Evolutionary conservation across 2,329 filamentous ascomycete species (phyloP).

Genomic region (Neopestalotiopsis sp.): DNA sequence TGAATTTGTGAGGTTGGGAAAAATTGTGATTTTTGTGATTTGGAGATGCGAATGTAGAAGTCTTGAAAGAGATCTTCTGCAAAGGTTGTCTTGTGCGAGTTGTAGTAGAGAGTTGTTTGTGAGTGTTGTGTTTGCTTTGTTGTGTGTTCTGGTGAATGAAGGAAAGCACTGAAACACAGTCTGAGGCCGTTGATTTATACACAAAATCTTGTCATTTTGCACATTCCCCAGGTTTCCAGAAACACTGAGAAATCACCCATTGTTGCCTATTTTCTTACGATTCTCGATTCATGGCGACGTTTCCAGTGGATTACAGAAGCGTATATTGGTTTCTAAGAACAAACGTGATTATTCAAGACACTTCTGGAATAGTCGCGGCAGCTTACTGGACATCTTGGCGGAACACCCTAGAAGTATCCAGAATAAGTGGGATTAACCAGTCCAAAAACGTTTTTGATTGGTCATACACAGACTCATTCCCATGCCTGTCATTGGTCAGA

Average conservation of each 20-base stretch:
- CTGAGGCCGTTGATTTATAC: slow-evolving; percentile 36
- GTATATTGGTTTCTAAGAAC: not conserved
- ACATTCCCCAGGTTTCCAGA: slow-evolving; percentile 36
- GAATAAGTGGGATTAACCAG: not conserved
- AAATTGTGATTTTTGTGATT: slow-evolving; percentile 18
- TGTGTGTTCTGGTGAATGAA: slow-evolving; percentile 35
- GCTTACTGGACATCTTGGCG: not conserved
- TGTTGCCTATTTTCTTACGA: slow-evolving; percentile 16
- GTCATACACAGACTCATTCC: not conserved
- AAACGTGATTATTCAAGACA: slow-evolving; percentile 11
- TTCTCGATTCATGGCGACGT: slow-evolving; percentile 34
- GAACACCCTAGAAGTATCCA: slow-evolving; percentile 10
- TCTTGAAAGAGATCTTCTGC: not conserved
- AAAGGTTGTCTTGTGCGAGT: not conserved
- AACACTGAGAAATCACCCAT: slow-evolving; percentile 22
- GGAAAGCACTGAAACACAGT: slow-evolving; percentile 21
- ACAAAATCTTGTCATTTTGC: slow-evolving; percentile 19
- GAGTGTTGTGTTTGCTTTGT: slow-evolving; percentile 22
- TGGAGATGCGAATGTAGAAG: slow-evolving; percentile 15
- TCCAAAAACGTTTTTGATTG: not conserved
- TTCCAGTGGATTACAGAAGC: slow-evolving; percentile 24
- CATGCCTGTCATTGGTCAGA: not conserved
- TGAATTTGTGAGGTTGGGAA: not conserved
- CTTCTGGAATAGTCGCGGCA: not conserved
- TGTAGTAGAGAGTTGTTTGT: slow-evolving; percentile 15